Base-by-base conservation (phyloP, 2,329 filamentous ascomycete species). In the Aspergillus jensenii region DNA sequence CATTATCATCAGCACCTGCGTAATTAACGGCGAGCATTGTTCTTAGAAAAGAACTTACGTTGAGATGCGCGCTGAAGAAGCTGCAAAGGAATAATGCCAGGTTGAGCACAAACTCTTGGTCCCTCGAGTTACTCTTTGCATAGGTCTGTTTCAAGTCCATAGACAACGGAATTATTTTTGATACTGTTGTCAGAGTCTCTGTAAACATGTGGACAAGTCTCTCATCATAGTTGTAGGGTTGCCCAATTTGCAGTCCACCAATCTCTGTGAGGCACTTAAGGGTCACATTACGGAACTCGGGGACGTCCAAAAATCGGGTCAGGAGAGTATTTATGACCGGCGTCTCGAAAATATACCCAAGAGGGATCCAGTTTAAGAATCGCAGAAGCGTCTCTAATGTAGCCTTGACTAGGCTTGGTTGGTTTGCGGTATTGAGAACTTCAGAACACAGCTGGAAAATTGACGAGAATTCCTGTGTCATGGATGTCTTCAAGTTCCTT, bases 181-280 rank as follows among this genome's bases (percentile, higher is more conserved):
- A 89, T 68, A 99, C 96, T 35, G 90, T 93, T 11, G 90, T 96
- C 66, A 99, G 79, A 21, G 95, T 95, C 74, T 97, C 93, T 44
- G 95, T 98, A 78, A 99, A 99, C 95, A 99, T 98, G 74, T 93
- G 89, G 53, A 98, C 89, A 46, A 99, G 84, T 79, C 96, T 93
- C 74, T 99, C 95, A 68, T 97, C 91, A 72, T 97, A 99, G 27
- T 89, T 87, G 69, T 87, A 73, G 78, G 88, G 65, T 78, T 87
- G 68, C 80, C 85, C 91, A 25, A 93, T 95, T 72, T 96, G 91
- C 61, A 99, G 81, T 60, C 95, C 90, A 62, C 93, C 96, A 75
- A 99, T 98, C 77, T 99, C 95, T 3, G 95, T 99, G 74, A 99
- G 82, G 67, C 93, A 96, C 78, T 99, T 96, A 62, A 99, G 83